These are phyloP conservation scores for Cladosporium sp. DNA, from an alignment of 2,329 filamentous ascomycete genomes.

Conservation along the genomic window DNA sequence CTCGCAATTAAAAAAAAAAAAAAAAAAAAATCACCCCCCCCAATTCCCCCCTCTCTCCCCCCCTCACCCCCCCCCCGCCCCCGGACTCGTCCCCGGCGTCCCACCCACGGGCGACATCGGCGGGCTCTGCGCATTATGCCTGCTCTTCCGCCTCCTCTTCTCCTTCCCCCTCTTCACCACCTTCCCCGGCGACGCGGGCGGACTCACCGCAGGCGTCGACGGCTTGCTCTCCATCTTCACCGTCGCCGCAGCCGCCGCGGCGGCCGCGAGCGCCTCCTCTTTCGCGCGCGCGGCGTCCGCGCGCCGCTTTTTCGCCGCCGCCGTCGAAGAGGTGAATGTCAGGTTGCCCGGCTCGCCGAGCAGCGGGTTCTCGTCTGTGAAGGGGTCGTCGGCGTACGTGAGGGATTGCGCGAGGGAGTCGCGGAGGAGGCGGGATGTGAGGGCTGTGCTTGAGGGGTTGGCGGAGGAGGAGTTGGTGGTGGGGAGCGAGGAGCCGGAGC, in stretches of 20 bases:
- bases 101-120: constrained; percentile 4
- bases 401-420: constrained; percentile 29
- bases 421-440: constrained; percentile 34
- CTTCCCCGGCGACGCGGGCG: constrained; percentile 10
- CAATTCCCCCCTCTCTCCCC: background rate
- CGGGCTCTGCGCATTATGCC: constrained; percentile 11
- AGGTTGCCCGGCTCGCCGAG: constrained; percentile 59
- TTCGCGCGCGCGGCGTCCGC: constrained; percentile 29
- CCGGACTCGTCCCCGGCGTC: constrained; percentile 2
- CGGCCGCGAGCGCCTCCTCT: constrained; percentile 14
- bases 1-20: too few species aligned
- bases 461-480: constrained; percentile 8
- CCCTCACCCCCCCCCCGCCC: background rate
- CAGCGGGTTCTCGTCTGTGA: constrained; percentile 58
- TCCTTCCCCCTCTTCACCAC: constrained; percentile 14
- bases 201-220: constrained; percentile 12
- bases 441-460: background rate
- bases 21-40: too few species aligned
- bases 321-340: constrained; percentile 45
- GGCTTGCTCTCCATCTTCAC: constrained; percentile 11
- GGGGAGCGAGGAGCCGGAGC: constrained; percentile 21
- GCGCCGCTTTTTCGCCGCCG: constrained; percentile 37
- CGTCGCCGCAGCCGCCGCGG: constrained; percentile 18
- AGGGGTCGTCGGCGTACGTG: constrained; percentile 51
- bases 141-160: constrained; percentile 18